Base-by-base conservation (phyloP, 805 yeast genomes). In the Zygosaccharomyces siamensis region DNA sequence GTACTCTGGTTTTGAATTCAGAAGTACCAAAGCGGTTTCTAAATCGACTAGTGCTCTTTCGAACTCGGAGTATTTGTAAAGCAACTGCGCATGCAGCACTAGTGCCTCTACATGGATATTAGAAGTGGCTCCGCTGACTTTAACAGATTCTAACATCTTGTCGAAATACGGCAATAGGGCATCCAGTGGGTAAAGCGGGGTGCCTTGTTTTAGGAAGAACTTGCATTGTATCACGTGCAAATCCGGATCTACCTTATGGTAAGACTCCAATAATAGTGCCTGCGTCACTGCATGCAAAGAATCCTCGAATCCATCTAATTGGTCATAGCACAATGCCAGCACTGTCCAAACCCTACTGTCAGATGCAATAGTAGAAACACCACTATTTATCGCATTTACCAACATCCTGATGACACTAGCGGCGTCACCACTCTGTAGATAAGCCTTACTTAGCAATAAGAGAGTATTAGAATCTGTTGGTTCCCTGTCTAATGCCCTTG, bases 31-130 rank as follows among this genome's bases (percentile, higher is more conserved):
- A 7, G 52, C 47, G 26, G 47, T 46, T 7, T 45, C 24, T 35
- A 59, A 31, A 16, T 59, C 61, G 24, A 49, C 39, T 7, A 45
- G 43, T 24, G 56, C 53, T 35, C 43, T 48, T 6, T 40, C 50
- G 16, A 45, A 41, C n/a, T 52, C 43, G 3, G 49, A 39, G 20
- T 50, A 42, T 46, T 54, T 59, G n/a, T 49, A 48, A 30, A 53
- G 56, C 35, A 59, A 37, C 37, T 59, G 63, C 4, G 60, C 63
- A 38, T 59, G 58, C 5, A 61, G 49, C 12, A 58, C 39, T 14
- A 59, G 39, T 14, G 56, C 53, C 27, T 59, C 59, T 16, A 56
- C 44, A 32, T 54, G 54, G 10, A 48, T 45, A n/a, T 28, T 30
- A 7, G 56, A 38, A 4, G 54, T 35, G 7, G 51, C 45, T 2